Percentiles rank a stretch among this genome's conserved stretches.
These are phyloP conservation scores for Puccinia novopanici DNA, from an alignment of 1,284 basidiomycete species.

Conservation along the genomic window DNA sequence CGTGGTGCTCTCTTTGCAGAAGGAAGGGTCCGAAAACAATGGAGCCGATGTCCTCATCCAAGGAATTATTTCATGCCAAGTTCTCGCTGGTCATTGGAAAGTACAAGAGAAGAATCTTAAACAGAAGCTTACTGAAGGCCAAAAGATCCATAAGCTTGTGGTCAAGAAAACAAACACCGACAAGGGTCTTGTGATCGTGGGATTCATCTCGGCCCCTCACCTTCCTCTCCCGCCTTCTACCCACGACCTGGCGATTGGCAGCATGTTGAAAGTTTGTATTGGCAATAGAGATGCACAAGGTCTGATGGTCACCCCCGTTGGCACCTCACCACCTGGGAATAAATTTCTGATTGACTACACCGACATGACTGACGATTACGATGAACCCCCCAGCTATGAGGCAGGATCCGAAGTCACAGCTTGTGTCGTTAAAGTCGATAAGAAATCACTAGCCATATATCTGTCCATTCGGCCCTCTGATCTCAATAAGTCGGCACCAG, in stretches of 20 bases:
- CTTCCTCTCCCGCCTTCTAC: not conserved
- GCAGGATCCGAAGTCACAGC: conserved; percentile 19
- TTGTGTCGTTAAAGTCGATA: conserved; percentile 40
- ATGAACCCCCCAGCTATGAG: not conserved
- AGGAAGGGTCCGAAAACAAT: conserved; percentile 69
- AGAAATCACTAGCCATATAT: conserved; percentile 3
- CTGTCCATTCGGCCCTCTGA: conserved; percentile 32
- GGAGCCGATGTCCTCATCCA: not conserved
- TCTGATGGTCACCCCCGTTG: conserved; percentile 23
- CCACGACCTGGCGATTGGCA: conserved; percentile 6
- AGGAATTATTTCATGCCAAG: conserved; percentile 80
- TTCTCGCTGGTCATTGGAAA: conserved; percentile 78
- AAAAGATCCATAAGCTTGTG: conserved; percentile 74
- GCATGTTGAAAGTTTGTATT: conserved; percentile 12
- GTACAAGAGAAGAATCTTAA: conserved; percentile 72
- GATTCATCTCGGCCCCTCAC: conserved; percentile 55
- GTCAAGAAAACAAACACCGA: conserved; percentile 87
- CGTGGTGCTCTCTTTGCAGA: conserved; percentile 66
- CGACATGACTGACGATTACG: conserved; percentile 43
- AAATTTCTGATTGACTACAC: conserved; percentile 47
- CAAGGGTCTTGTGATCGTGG: conserved; percentile 83
- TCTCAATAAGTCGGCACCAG: not conserved
- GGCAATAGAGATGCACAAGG: conserved; percentile 10
- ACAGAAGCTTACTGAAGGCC: conserved; percentile 69
- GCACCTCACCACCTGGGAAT: not conserved